These are phyloP conservation scores for Aspergillus awamori DNA, from an alignment of 2,329 filamentous ascomycete species.

Conservation along the genomic window DNA sequence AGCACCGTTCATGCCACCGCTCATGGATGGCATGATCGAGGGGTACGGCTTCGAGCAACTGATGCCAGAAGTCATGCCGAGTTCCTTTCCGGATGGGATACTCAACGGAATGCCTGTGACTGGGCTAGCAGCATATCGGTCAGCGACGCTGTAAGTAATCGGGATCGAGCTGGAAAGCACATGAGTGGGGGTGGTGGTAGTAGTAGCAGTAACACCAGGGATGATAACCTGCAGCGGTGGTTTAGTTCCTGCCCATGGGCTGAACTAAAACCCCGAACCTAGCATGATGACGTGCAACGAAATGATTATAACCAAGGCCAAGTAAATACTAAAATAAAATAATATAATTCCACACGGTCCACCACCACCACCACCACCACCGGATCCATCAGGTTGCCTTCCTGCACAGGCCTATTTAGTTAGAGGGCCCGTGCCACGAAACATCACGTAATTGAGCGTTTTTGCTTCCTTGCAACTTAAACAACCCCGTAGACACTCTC, in stretches of 20 bases:
- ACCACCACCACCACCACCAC: not conserved
- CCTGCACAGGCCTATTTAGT: too few species aligned
- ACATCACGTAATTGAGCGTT: too few species aligned
- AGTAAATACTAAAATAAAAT: not conserved
- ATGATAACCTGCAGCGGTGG: too few species aligned
- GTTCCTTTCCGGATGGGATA: constrained; percentile 16
- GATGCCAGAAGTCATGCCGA: constrained; percentile 23
- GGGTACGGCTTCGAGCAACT: constrained; percentile 31
- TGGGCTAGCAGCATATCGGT: constrained; percentile 12
- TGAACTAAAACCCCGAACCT: too few species aligned
- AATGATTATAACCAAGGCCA: not conserved
- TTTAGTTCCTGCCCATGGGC: not conserved
- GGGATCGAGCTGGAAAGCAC: not conserved
- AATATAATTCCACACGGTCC: not conserved
- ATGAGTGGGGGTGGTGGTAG: not conserved
- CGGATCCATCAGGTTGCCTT: not conserved
- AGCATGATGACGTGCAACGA: constrained; percentile 6
- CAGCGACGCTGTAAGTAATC: constrained; percentile 6
- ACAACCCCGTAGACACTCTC: too few species aligned
- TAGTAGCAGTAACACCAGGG: not conserved
- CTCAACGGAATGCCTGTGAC: constrained; percentile 15
- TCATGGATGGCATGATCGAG: constrained; percentile 30
- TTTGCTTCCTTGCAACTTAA: too few species aligned
- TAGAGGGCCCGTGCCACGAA: too few species aligned
- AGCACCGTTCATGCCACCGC: constrained; percentile 25